phyloP scores from a whole-genome alignment of 129 eudicot genomes.

The Flaveria ramosissima region DNA sequence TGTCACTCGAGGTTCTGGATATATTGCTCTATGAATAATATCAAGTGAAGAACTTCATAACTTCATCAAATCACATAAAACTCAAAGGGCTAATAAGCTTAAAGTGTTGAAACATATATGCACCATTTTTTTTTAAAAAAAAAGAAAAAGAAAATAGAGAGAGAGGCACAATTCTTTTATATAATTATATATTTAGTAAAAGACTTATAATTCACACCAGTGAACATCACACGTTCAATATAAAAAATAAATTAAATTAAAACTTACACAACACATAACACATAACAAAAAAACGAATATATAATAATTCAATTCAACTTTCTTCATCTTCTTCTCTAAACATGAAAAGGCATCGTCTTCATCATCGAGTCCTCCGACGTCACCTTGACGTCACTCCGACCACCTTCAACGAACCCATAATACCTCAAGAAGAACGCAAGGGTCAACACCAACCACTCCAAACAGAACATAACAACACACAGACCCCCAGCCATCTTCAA shows the following conservation, averaged over 20 bases:
- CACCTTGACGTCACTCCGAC: conserved; percentile 15
- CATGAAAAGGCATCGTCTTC: not conserved
- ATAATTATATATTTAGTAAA: no score
- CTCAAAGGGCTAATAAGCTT: no score
- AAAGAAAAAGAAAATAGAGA: no score
- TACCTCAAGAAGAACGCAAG: conserved; percentile 78
- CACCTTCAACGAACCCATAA: conserved; percentile 45
- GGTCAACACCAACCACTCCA: conserved; percentile 76
- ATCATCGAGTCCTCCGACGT: not conserved
- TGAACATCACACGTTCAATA: not conserved
- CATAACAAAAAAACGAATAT: not conserved
- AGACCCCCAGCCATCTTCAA: conserved; percentile 69
- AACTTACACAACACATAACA: not conserved
- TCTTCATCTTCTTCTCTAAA: not conserved
- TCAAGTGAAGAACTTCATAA: no score
- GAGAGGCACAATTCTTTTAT: no score
- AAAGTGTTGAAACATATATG: no score
- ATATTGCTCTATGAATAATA: no score
- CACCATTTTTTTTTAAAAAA: no score
- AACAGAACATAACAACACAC: conserved; percentile 56
- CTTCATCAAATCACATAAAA: no score
- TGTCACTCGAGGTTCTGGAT: no score
- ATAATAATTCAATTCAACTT: not conserved
- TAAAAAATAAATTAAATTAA: not conserved
- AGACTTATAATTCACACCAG: not conserved